These are phyloP conservation scores for Aristolochia contorta DNA, from an alignment of 164 flowering plant species.

Conservation along the genomic window DNA sequence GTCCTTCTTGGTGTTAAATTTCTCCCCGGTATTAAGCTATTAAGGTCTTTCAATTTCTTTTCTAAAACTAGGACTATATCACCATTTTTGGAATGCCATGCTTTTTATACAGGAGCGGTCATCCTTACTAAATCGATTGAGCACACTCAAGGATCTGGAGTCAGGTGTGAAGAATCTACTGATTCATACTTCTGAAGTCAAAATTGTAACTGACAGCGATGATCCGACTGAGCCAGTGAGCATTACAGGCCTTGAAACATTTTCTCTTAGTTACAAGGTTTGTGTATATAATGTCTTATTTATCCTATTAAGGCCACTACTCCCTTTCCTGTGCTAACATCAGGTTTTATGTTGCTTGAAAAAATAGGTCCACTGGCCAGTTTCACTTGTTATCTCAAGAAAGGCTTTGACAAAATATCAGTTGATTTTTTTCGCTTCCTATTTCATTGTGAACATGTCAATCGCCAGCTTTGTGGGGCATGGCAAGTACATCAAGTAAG, in stretches of 20 bases:
- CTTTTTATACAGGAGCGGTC: constrained; percentile 54
- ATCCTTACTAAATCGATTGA: constrained; percentile 63
- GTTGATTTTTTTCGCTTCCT: constrained; percentile 79
- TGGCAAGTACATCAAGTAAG: constrained; percentile 98
- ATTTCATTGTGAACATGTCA: constrained; percentile 93
- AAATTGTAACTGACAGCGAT: constrained; percentile 25
- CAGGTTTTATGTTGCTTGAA: constrained; percentile 5
- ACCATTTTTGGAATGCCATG: constrained; percentile 7
- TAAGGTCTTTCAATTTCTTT: background rate
- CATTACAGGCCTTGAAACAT: constrained; percentile 87
- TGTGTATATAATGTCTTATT: constrained; percentile 1
- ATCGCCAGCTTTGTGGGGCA: constrained; percentile 90
- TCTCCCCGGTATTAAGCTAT: too few species aligned
- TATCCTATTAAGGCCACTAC: background rate
- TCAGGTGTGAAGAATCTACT: constrained; percentile 5
- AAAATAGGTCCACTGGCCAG: constrained; percentile 79
- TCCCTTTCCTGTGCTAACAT: background rate
- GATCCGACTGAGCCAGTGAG: constrained; percentile 58
- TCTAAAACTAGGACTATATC: constrained; percentile 1
- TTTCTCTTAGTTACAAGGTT: constrained; percentile 91
- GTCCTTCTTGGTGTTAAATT: too few species aligned
- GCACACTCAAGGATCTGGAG: constrained; percentile 47
- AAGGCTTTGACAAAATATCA: constrained; percentile 85
- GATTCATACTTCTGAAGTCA: constrained; percentile 11
- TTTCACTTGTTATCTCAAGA: constrained; percentile 88